Evolutionary conservation across 2,329 filamentous ascomycete species (phyloP).

Genomic region (Paecilomyces sp.): DNA sequence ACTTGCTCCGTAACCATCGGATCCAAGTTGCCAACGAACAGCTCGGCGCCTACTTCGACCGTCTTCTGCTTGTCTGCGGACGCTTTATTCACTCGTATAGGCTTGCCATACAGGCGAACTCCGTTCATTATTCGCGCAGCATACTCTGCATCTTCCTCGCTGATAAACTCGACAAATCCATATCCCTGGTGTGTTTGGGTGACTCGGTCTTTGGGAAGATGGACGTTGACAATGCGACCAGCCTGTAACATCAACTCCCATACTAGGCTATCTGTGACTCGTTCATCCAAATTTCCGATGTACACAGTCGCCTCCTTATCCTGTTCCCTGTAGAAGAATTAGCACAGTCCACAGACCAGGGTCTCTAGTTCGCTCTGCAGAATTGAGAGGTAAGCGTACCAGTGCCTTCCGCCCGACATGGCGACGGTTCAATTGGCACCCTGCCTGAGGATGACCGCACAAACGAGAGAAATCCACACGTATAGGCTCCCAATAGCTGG

Average conservation of each 20-base stretch:
- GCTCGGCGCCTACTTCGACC: slow-evolving; percentile 88
- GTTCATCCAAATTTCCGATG: slow-evolving; percentile 96
- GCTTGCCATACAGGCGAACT: slow-evolving; percentile 85
- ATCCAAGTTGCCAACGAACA: slow-evolving; percentile 95
- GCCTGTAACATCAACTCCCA: slow-evolving; percentile 99
- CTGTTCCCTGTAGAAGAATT: slow-evolving; percentile 64
- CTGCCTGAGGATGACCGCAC: neutral
- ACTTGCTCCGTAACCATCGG: slow-evolving; percentile 92
- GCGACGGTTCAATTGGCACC: slow-evolving; percentile 9
- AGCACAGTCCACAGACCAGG: slow-evolving; percentile 9
- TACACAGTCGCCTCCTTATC: slow-evolving; percentile 98
- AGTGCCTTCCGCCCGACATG: slow-evolving; percentile 70
- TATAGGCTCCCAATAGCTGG: neutral
- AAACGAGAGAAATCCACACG: neutral
- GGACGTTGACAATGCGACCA: slow-evolving; percentile 94
- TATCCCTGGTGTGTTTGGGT: slow-evolving; percentile 96
- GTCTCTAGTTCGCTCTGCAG: neutral
- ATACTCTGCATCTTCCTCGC: slow-evolving; percentile 92
- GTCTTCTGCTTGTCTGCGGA: slow-evolving; percentile 90
- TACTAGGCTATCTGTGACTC: slow-evolving; percentile 79
- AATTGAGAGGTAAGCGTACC: slow-evolving; percentile 49
- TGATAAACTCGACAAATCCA: slow-evolving; percentile 97
- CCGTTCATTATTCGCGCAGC: slow-evolving; percentile 95
- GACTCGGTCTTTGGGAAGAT: slow-evolving; percentile 95
- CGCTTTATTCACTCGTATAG: slow-evolving; percentile 91